Evolutionary conservation across 108 stramenopile species (phyloP).

Genomic region (Discostella pseudostelligera): DNA sequence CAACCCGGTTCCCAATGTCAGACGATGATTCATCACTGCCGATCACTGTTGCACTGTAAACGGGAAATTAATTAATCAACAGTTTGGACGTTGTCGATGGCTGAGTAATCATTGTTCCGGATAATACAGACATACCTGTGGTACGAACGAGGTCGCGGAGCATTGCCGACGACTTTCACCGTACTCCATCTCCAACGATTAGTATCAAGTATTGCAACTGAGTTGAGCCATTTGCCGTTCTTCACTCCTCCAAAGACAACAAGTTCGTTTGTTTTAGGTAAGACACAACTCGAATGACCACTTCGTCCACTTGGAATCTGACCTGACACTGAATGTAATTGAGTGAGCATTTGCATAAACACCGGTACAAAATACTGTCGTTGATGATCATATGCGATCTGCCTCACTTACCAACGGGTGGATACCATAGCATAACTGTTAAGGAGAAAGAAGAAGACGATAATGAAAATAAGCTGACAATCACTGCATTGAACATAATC

Average conservation of each 20-base stretch:
- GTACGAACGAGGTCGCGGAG: constrained; percentile 79
- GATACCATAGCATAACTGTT: constrained; percentile 47
- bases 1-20: constrained; percentile 41
- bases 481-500: neutral
- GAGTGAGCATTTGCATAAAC: too few relatives aligned
- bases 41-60: constrained; percentile 21
- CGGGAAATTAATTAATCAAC: neutral
- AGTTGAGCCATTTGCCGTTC: constrained; percentile 77
- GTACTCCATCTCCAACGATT: constrained; percentile 74
- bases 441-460: neutral
- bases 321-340: constrained; percentile 45
- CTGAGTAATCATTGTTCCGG: too few relatives aligned
- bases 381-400: too few relatives aligned
- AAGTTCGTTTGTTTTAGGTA: constrained; percentile 63
- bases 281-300: constrained; percentile 72
- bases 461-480: too few relatives aligned
- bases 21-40: constrained; percentile 6
- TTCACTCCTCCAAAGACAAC: constrained; percentile 83
- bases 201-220: constrained; percentile 63
- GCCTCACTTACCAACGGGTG: constrained; percentile 13
- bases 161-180: constrained; percentile 54
- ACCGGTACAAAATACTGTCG: too few relatives aligned
- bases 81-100: neutral
- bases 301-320: constrained; percentile 64
- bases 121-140: constrained; percentile 48